Conservation (phyloP, 306 rosid species). For the Abrus precatorius region DNA sequence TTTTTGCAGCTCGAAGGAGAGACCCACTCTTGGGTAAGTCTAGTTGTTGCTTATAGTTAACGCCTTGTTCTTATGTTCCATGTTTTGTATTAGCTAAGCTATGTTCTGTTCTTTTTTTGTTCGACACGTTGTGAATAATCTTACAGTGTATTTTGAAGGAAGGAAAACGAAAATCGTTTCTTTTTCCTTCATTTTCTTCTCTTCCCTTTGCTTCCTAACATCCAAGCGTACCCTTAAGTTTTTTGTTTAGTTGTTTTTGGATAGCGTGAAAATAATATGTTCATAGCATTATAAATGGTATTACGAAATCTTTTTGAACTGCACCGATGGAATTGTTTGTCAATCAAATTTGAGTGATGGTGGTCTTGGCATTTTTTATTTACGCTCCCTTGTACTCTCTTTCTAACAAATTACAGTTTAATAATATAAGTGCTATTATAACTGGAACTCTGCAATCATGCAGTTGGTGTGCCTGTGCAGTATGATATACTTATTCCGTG, state of each 20-base stretch:
- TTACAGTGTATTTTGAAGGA: not conserved
- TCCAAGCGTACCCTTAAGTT: not conserved
- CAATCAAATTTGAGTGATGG: not conserved
- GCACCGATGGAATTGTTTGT: slow-evolving; percentile 1
- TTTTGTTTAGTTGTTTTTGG: not conserved
- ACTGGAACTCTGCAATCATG: not conserved
- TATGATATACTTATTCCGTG: slow-evolving; percentile 7
- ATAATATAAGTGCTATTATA: not conserved
- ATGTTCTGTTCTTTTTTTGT: not conserved
- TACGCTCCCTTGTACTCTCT: not conserved
- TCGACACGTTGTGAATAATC: not conserved
- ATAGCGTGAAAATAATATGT: not conserved
- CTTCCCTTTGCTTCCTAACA: not conserved
- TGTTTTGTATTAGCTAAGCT: not conserved
- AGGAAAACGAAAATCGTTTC: not conserved
- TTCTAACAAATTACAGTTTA: not conserved
- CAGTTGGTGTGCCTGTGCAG: not conserved
- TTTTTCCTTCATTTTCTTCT: not conserved
- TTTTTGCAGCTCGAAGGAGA: slow-evolving; percentile 98
- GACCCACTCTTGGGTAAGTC: slow-evolving; percentile 98
- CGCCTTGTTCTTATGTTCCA: not conserved
- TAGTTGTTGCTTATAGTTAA: not conserved
- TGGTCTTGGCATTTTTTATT: slow-evolving; percentile 5
- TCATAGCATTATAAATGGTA: not conserved
- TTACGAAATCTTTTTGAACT: not conserved